phyloP scores from a whole-genome alignment of 176 grass and related monocot species.

The Urochloa ruziziensis region DNA sequence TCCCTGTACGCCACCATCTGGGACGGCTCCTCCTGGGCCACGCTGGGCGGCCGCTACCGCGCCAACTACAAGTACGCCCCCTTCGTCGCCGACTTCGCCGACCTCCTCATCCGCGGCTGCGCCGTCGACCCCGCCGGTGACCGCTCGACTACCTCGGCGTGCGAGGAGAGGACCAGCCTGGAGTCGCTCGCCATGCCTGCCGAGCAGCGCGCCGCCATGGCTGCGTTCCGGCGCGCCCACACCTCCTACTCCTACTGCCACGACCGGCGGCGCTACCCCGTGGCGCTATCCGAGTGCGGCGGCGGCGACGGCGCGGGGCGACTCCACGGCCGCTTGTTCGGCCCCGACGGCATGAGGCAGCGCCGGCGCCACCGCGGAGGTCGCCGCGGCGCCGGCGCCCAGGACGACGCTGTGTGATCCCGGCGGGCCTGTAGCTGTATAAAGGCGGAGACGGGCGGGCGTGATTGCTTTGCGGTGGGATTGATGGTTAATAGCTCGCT shows the following conservation, averaged over 20 bases:
- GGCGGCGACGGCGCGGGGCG: background rate
- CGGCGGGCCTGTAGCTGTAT: too few species aligned
- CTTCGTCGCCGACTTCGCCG: slow-evolving; percentile 73
- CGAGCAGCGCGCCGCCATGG: slow-evolving; percentile 47
- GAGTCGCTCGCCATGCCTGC: slow-evolving; percentile 7
- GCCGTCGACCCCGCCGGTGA: slow-evolving; percentile 40
- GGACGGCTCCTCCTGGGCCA: slow-evolving; percentile 92
- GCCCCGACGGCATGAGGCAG: slow-evolving; percentile 52
- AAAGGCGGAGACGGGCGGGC: background rate
- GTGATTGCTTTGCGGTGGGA: background rate
- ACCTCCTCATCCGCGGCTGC: slow-evolving; percentile 66
- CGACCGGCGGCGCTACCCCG: slow-evolving; percentile 50
- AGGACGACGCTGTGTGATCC: slow-evolving; percentile 45
- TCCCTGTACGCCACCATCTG: slow-evolving; percentile 93
- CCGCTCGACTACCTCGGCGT: background rate
- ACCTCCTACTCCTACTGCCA: slow-evolving; percentile 92
- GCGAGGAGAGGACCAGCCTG: slow-evolving; percentile 4
- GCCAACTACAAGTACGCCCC: slow-evolving; percentile 92
- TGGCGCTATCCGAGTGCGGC: slow-evolving; percentile 56
- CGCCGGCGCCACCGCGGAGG: slow-evolving; percentile 30
- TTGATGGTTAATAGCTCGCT: too few species aligned
- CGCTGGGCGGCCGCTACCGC: slow-evolving; percentile 78
- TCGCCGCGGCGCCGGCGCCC: background rate
- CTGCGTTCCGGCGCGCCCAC: slow-evolving; percentile 51
- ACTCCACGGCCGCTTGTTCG: slow-evolving; percentile 22